Percentiles rank a stretch among this genome's conserved stretches.
phyloP scores from a whole-genome alignment of 2,329 filamentous ascomycete genomes.

The Calonectria montana region DNA sequence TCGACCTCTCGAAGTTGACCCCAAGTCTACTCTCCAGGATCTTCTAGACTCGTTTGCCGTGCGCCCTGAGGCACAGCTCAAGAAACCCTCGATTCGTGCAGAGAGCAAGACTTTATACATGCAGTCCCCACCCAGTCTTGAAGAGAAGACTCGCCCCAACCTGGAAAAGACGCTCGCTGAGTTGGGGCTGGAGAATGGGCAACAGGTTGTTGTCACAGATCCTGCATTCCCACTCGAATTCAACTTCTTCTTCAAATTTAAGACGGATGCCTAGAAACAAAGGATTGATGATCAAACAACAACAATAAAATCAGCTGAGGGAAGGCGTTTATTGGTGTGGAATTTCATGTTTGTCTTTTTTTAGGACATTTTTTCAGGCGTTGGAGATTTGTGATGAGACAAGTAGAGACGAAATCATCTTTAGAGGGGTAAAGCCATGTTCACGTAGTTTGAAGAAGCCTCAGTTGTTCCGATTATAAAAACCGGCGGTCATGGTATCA shows the following conservation, averaged over 20 bases:
- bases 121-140: constrained; percentile 82
- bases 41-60: constrained; percentile 87
- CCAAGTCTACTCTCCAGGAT: constrained; percentile 79
- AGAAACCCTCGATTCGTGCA: constrained; percentile 86
- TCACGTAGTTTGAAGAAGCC: constrained; percentile 17
- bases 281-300: constrained; percentile 1
- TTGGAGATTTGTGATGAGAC: constrained; percentile 35
- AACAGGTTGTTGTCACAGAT: constrained; percentile 93
- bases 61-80: constrained; percentile 89
- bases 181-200: constrained; percentile 77
- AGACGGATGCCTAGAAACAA: constrained; percentile 33
- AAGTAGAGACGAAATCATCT: constrained; percentile 17
- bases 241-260: constrained; percentile 65
- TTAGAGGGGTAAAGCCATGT: constrained; percentile 47
- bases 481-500: constrained; percentile 48
- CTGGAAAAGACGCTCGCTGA: constrained; percentile 81
- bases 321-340: constrained; percentile 30
- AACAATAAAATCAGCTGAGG: not conserved
- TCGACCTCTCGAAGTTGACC: constrained; percentile 78
- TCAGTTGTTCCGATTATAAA: constrained; percentile 17
- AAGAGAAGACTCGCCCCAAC: constrained; percentile 87
- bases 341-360: constrained; percentile 17
- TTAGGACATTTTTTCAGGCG: constrained; percentile 42
- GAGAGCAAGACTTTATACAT: constrained; percentile 91
- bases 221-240: constrained; percentile 85